phyloP scores from a whole-genome alignment of 352 stramenopile genomes.

The Blastocystis sp. region DNA sequence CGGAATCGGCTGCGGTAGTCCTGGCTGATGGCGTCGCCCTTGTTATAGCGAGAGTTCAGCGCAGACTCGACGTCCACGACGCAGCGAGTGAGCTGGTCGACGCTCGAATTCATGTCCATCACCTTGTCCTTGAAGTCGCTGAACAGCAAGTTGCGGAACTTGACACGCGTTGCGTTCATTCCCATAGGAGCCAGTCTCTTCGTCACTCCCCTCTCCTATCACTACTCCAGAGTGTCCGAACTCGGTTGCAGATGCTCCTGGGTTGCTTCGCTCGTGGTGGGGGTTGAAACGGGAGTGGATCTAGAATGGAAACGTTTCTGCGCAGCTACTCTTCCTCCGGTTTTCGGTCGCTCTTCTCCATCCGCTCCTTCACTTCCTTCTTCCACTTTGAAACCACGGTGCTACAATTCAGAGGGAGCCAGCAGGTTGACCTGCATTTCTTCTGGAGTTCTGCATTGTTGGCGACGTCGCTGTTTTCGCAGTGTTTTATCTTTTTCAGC shows the following conservation, averaged over 20 bases:
- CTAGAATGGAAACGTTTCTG: background rate
- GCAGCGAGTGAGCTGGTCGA: background rate
- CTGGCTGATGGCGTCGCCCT: background rate
- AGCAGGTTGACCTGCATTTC: conserved; percentile 17
- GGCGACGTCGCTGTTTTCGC: background rate
- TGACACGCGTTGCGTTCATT: conserved; percentile 40
- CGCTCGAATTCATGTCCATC: background rate
- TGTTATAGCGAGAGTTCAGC: conserved; percentile 11
- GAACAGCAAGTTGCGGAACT: conserved; percentile 57
- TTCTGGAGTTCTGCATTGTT: conserved; percentile 32
- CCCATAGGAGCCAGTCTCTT: background rate
- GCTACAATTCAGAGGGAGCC: background rate
- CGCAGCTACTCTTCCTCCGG: background rate
- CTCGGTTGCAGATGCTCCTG: background rate
- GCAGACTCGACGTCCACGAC: conserved; percentile 30
- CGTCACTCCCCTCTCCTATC: background rate
- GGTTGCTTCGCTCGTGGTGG: background rate
- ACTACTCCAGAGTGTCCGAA: too few species aligned
- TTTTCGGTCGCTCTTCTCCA: background rate
- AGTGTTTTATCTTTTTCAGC: conserved; percentile 58
- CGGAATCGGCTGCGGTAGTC: conserved; percentile 55
- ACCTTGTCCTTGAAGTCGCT: conserved; percentile 58
- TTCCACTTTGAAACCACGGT: conserved; percentile 61
- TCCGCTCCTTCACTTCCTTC: conserved; percentile 19
- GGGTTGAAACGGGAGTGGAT: background rate